Percentiles rank a stretch among this genome's conserved stretches.
phyloP scores from a whole-genome alignment of 176 grass and related monocot species.

The Themeda triandra region DNA sequence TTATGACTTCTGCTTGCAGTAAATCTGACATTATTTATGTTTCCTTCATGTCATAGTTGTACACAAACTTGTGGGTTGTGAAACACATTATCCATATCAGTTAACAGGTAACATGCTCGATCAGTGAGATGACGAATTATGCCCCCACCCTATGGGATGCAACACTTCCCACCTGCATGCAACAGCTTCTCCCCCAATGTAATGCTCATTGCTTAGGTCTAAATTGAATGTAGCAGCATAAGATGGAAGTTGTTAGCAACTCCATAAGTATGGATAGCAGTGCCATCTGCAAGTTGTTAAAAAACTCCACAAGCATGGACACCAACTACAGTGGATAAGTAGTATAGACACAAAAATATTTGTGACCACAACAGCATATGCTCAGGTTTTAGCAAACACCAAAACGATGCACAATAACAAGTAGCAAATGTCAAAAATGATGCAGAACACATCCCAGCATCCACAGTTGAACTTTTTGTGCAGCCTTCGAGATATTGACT shows the following conservation, averaged over 20 bases:
- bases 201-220: not conserved
- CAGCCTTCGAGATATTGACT: not conserved
- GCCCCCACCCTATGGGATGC: not conserved
- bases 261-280: not conserved
- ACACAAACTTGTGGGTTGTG: not conserved
- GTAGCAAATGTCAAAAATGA: not conserved
- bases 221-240: not conserved
- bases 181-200: not conserved
- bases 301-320: not conserved
- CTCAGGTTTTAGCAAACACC: not conserved
- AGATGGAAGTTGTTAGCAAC: not conserved
- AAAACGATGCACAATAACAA: constrained; percentile 15
- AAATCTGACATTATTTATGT: constrained; percentile 6
- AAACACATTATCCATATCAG: not conserved
- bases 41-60: not conserved
- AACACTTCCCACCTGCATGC: not conserved
- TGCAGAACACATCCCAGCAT: not conserved
- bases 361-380: not conserved
- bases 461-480: not conserved
- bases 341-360: not conserved
- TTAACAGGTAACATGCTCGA: not conserved
- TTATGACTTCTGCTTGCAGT: not conserved
- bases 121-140: not conserved
- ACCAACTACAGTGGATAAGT: not conserved
- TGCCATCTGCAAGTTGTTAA: not conserved